Conservation (phyloP, 1,284 basidiomycete species). For the Thelephora terrestris region DNA sequence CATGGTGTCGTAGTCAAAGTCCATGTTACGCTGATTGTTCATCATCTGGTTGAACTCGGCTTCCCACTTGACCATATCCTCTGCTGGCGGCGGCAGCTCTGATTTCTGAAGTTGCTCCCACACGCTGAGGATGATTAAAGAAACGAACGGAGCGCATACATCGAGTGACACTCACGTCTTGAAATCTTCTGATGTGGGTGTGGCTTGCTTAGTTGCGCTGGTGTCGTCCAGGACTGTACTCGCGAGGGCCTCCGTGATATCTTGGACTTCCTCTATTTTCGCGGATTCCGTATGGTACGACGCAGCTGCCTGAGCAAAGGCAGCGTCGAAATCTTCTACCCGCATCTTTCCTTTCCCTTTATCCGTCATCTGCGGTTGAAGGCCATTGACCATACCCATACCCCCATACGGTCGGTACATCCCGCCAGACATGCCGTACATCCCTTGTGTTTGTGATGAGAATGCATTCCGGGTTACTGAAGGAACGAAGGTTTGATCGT, state of each 20-base stretch:
- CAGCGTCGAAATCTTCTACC: constrained; percentile 71
- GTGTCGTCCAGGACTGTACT: constrained; percentile 26
- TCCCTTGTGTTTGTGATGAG: constrained; percentile 23
- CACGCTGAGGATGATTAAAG: constrained; percentile 27
- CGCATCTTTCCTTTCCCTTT: constrained; percentile 67
- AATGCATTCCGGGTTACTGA: not conserved
- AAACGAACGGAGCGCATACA: not conserved
- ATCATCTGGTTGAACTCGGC: constrained; percentile 79
- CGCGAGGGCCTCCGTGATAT: constrained; percentile 34
- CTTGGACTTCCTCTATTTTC: constrained; percentile 45
- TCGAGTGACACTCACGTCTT: not conserved
- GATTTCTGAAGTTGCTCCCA: constrained; percentile 53
- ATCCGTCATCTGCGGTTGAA: constrained; percentile 21
- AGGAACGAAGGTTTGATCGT: constrained; percentile 12
- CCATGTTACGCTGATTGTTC: constrained; percentile 49
- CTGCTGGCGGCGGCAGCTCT: constrained; percentile 42
- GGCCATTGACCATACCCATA: constrained; percentile 18
- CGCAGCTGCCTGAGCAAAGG: constrained; percentile 52
- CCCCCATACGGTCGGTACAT: constrained; percentile 13
- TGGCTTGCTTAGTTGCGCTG: no score
- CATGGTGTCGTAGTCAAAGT: constrained; percentile 44
- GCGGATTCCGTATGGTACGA: constrained; percentile 34
- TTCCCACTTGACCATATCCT: constrained; percentile 81
- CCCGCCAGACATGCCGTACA: constrained; percentile 19
- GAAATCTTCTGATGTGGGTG: not conserved